phyloP scores from a whole-genome alignment of 2,329 filamentous ascomycete species.

The Tricladium varicosporioides region DNA sequence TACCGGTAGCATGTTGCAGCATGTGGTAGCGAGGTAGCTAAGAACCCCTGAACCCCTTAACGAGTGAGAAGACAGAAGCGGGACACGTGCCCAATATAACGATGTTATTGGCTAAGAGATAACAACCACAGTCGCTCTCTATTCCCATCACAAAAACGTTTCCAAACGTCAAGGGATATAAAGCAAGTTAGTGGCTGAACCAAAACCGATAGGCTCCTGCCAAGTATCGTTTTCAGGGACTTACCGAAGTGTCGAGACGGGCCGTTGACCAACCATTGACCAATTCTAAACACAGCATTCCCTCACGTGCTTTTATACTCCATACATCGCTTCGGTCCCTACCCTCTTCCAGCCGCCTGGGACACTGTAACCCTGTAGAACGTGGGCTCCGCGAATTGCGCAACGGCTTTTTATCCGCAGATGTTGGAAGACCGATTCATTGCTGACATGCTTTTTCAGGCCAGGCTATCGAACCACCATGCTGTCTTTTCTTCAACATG shows the following conservation, averaged over 20 bases:
- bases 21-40: too few relatives aligned
- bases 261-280: background rate
- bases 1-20: too few relatives aligned
- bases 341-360: background rate
- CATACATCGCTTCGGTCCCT: background rate
- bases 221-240: constrained; percentile 24
- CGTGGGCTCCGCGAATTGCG: background rate
- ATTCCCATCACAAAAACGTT: too few relatives aligned
- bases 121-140: too few relatives aligned
- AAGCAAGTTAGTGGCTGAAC: too few relatives aligned
- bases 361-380: background rate
- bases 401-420: background rate
- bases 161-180: too few relatives aligned
- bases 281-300: background rate
- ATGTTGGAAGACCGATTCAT: background rate
- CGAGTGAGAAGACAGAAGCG: too few relatives aligned
- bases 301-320: background rate
- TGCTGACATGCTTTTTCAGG: background rate
- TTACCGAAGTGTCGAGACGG: background rate
- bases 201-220: too few relatives aligned
- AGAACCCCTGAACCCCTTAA: too few relatives aligned
- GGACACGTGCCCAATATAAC: too few relatives aligned
- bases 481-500: background rate
- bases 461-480: background rate
- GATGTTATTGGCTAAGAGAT: too few relatives aligned